Base-by-base conservation (phyloP, 768 basidiomycete species). In the Rubroboletus pulcherrimus region DNA sequence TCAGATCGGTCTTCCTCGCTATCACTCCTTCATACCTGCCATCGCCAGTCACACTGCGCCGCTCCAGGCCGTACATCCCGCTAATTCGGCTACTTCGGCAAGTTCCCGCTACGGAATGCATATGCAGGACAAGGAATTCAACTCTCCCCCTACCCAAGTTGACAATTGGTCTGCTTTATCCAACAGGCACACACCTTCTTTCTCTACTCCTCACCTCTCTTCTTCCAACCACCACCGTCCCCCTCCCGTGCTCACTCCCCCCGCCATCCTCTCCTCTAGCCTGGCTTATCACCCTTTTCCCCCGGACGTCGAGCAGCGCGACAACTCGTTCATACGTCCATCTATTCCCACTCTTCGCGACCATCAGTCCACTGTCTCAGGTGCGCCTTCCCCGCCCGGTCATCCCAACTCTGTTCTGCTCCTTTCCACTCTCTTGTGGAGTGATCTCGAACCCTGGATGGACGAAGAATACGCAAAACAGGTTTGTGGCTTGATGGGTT, bases 361-460 rank as follows among this genome's bases (percentile, higher is more conserved):
- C 35, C 59, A 61, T 37, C 64, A 58, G 30, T 50, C 62, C 24
- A 12, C 45, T 12, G 45, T 46, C 30, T 49, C 67, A 31, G 52
- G 47, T 15, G 59, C 59, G 19, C 61, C 59, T 48, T 53, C 69
- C 55, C 59, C 63, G 53, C 54, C 70, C 58, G 55, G 67, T 43
- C 67, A 69, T 56, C 30, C 63, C 59, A 68, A 60, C 65, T 60
- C 66, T 60, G 59, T 54, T 56, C 39, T 75, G 35, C 71, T 78
- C 46, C 80, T 81, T 68, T 81, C 80, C 56, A 88, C 90, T 40
- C 82, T 93, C 62, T 90, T 84, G 80, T 91, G 94, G 84, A 84
- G 86, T 61, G 89, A 91, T 65, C 82, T 96, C 52, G 93, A 96
- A 72, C 85, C 87, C 62, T 96, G 93, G 93, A 95, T 96, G 94